phyloP scores from a whole-genome alignment of 495 filamentous ascomycete species.

The Tuber magnatum region DNA sequence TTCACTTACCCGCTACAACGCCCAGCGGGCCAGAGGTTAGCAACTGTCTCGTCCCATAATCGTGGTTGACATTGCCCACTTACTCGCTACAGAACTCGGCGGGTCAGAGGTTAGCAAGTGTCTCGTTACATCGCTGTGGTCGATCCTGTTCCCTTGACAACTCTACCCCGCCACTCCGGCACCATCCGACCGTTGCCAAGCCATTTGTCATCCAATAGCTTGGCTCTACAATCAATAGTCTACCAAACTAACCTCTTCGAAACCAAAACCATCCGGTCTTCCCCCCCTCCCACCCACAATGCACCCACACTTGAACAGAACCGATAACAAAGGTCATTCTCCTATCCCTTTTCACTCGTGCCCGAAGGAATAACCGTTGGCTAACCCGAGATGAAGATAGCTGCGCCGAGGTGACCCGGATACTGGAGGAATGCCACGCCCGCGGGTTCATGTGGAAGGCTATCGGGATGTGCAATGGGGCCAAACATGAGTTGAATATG shows the following conservation, averaged over 20 bases:
- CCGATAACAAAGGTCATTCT: conserved; percentile 71
- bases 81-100: no score
- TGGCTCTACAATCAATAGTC: no score
- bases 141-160: background rate
- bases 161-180: background rate
- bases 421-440: conserved; percentile 92
- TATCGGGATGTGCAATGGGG: conserved; percentile 78
- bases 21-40: no score
- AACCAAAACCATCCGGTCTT: background rate
- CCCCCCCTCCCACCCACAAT: conserved; percentile 49
- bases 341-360: conserved; percentile 7
- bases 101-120: no score
- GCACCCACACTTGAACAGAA: conserved; percentile 95
- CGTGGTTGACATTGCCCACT: background rate
- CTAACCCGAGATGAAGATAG: conserved; percentile 42
- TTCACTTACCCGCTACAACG: background rate
- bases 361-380: background rate
- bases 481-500: conserved; percentile 70
- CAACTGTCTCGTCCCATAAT: no score
- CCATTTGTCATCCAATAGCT: background rate
- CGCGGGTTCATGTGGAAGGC: conserved; percentile 83
- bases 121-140: background rate
- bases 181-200: background rate
- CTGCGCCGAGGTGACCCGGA: conserved; percentile 86
- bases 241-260: background rate